Evolutionary conservation across 2,329 filamentous ascomycete genomes (phyloP).

Genomic region (Teratosphaeria zuluensis): DNA sequence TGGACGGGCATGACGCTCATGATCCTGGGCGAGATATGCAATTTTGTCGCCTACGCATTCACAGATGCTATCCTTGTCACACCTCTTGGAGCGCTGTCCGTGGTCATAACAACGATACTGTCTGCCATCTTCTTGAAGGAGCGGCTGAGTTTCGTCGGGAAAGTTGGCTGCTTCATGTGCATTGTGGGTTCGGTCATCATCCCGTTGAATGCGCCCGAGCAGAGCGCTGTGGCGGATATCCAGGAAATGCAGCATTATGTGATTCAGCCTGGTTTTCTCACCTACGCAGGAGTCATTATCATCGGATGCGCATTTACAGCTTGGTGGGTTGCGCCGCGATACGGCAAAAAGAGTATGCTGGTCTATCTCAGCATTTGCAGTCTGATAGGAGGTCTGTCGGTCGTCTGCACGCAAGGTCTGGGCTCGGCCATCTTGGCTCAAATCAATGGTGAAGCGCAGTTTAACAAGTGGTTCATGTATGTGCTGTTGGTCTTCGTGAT

Average conservation of each 20-base stretch:
- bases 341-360: constrained; percentile 94
- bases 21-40: constrained; percentile 94
- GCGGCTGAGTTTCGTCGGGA: constrained; percentile 86
- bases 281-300: constrained; percentile 74
- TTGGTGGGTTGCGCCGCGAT: constrained; percentile 73
- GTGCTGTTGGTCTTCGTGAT: constrained; percentile 86
- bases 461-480: constrained; percentile 96
- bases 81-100: constrained; percentile 78
- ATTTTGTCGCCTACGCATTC: constrained; percentile 94
- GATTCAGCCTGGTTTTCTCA: constrained; percentile 75
- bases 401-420: constrained; percentile 87
- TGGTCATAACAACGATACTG: constrained; percentile 83
- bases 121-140: constrained; percentile 96
- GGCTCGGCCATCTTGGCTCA: constrained; percentile 87
- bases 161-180: constrained; percentile 90
- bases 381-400: constrained; percentile 84
- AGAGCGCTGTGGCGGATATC: constrained; percentile 77
- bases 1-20: constrained; percentile 94
- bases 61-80: constrained; percentile 94
- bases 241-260: constrained; percentile 88
- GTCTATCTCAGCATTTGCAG: constrained; percentile 96
- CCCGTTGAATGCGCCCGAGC: constrained; percentile 80
- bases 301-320: constrained; percentile 62
- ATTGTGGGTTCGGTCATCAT: constrained; percentile 90
- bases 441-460: constrained; percentile 71